phyloP scores from a whole-genome alignment of 108 stramenopile species.

The Nitzschia palea region DNA sequence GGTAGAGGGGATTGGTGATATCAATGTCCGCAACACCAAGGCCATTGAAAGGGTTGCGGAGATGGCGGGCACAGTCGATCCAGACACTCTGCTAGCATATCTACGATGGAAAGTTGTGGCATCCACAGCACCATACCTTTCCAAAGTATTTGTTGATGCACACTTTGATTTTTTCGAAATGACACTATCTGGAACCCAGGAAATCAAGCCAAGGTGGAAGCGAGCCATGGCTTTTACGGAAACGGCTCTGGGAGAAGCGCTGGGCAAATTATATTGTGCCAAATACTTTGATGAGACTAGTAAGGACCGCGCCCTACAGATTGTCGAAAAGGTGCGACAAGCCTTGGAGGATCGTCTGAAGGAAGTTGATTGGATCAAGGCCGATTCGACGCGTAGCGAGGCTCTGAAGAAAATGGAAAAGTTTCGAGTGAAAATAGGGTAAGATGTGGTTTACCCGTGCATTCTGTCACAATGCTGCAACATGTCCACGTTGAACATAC shows the following conservation, averaged over 20 bases:
- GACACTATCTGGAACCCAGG: slow-evolving; percentile 61
- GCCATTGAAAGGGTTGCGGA: slow-evolving; percentile 55
- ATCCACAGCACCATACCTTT: slow-evolving; percentile 59
- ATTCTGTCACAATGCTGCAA: too few species aligned
- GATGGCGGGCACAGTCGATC: slow-evolving; percentile 35
- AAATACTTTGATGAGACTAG: slow-evolving; percentile 67
- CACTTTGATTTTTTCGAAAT: slow-evolving; percentile 75
- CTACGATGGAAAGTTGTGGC: slow-evolving; percentile 53
- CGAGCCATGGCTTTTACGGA: slow-evolving; percentile 79
- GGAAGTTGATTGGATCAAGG: slow-evolving; percentile 88
- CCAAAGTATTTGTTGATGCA: slow-evolving; percentile 55
- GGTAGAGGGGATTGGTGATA: slow-evolving; percentile 52
- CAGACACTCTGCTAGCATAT: slow-evolving; percentile 42
- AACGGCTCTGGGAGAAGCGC: slow-evolving; percentile 67
- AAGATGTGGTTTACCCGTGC: too few species aligned
- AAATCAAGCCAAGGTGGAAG: slow-evolving; percentile 83
- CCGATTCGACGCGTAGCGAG: slow-evolving; percentile 55
- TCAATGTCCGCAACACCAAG: slow-evolving; percentile 64
- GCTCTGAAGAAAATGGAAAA: slow-evolving; percentile 76
- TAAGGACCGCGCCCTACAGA: slow-evolving; percentile 60
- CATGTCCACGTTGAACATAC: too few species aligned
- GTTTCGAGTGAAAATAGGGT: slow-evolving; percentile 82
- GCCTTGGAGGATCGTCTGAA: slow-evolving; percentile 77
- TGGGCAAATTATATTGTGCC: slow-evolving; percentile 78
- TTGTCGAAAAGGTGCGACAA: slow-evolving; percentile 76